Conservation (phyloP, 164 flowering plant species). For the Sextonia rubra region DNA sequence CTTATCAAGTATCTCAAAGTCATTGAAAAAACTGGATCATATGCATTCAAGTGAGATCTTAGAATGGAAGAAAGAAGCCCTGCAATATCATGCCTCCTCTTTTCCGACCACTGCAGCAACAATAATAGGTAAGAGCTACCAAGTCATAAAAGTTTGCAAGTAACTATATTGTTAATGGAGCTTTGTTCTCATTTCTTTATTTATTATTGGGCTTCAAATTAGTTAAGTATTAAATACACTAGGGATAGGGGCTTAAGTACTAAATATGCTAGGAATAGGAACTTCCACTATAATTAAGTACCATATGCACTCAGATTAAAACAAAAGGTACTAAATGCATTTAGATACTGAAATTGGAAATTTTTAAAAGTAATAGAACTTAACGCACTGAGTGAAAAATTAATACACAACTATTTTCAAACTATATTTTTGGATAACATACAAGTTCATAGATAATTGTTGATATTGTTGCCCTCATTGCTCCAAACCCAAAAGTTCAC, state of each 20-base stretch:
- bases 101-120: slow-evolving; percentile 84
- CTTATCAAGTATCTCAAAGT: slow-evolving; percentile 95
- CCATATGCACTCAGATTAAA: background rate
- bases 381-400: too few relatives aligned
- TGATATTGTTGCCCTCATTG: background rate
- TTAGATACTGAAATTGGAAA: too few relatives aligned
- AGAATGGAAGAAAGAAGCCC: slow-evolving; percentile 76
- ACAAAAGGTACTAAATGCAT: too few relatives aligned
- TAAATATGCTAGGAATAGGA: too few relatives aligned
- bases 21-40: slow-evolving; percentile 93
- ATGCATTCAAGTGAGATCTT: slow-evolving; percentile 82
- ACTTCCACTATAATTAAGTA: background rate
- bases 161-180: too few relatives aligned
- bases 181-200: too few relatives aligned
- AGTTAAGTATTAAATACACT: too few relatives aligned
- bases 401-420: background rate
- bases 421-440: background rate
- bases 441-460: background rate
- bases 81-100: slow-evolving; percentile 81
- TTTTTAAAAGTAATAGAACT: too few relatives aligned
- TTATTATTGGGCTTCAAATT: too few relatives aligned
- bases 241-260: too few relatives aligned
- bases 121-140: background rate
- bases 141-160: background rate
- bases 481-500: background rate